Conservation (phyloP, 2,329 filamentous ascomycete species). For the Mollisia scopiformis region DNA sequence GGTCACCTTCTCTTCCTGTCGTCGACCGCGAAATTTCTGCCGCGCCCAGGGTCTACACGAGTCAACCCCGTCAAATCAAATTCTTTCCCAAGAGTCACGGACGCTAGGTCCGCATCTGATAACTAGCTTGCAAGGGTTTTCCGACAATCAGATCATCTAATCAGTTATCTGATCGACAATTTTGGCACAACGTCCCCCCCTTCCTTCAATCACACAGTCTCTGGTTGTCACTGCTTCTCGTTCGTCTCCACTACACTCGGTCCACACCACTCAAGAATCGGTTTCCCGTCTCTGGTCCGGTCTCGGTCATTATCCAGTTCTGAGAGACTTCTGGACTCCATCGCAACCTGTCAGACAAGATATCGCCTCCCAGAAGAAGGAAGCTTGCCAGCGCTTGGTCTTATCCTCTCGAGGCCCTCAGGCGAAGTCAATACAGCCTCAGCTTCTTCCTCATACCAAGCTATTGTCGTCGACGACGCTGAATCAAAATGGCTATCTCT, state of each 20-base stretch:
- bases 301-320: slow-evolving; percentile 11
- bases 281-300: slow-evolving; percentile 16
- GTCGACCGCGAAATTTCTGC: background rate
- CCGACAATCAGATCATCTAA: slow-evolving; percentile 25
- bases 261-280: background rate
- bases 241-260: background rate
- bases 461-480: background rate
- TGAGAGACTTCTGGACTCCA: background rate
- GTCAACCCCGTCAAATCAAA: slow-evolving; percentile 5
- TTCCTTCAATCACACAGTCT: background rate
- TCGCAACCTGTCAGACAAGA: slow-evolving; percentile 4
- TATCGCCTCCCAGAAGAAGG: background rate
- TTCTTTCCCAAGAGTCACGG: background rate
- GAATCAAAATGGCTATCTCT: slow-evolving; percentile 45
- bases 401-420: slow-evolving; percentile 19
- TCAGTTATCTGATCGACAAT: slow-evolving; percentile 14
- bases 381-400: slow-evolving; percentile 1
- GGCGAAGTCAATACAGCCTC: slow-evolving; percentile 6
- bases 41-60: background rate
- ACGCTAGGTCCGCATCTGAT: slow-evolving; percentile 10
- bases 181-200: slow-evolving; percentile 2
- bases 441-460: background rate
- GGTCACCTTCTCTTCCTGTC: background rate
- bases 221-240: background rate
- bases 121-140: background rate